Evolutionary conservation across 2,329 filamentous ascomycete genomes (phyloP), one percentile per base, ranked within the genome.

Genomic region (Aureobasidium leucospermi): DNA sequence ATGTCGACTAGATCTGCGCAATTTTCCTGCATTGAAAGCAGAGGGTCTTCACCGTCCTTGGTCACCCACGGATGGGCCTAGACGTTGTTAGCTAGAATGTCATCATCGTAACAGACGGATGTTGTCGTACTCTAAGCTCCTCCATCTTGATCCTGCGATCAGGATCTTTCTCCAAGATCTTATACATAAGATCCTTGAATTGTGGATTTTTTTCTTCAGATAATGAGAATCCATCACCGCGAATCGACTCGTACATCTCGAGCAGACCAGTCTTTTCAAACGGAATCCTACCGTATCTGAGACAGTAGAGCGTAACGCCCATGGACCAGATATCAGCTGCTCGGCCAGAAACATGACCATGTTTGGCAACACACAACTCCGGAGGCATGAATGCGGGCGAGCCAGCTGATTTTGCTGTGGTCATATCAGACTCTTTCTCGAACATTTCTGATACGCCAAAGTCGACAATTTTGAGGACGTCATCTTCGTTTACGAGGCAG

Each of bases 401-500:
- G 1, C 94, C 94, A 10, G 92, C 92, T 3, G 91, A 93, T 74
- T 97, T 99, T 61, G 88, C 86, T 0, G 90, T 96, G 71, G 85
- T 86, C 94, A 97, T 97, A 47, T 90, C 82, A 1, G 82, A 84
- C 60, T 88, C 80, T 71, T 95, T 96, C 69, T 93, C 88, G 66
- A 99, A 99, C 86, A 99, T 96, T 70, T 99, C 93, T 1, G 93
- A 97, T 7, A 97, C 94, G n/a, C 94, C 94, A 78, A 99, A 99
- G 73, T 97, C 94, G 56, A 96, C 91, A 64, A 99, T 88, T 72
- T 97, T 99, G 56, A 99, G 82, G n/a, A 96, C 85, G 67, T 97
- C 88, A 59, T 96, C 92, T 38, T 87, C 83, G 0, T 91, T 96
- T 41, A 99, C 78, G 7, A 99, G 81, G 57, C 96, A 87, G 67